Evolutionary conservation across 441 rosid species (phyloP), one percentile per base, ranked within the genome.

Genomic region (Hura crepitans): DNA sequence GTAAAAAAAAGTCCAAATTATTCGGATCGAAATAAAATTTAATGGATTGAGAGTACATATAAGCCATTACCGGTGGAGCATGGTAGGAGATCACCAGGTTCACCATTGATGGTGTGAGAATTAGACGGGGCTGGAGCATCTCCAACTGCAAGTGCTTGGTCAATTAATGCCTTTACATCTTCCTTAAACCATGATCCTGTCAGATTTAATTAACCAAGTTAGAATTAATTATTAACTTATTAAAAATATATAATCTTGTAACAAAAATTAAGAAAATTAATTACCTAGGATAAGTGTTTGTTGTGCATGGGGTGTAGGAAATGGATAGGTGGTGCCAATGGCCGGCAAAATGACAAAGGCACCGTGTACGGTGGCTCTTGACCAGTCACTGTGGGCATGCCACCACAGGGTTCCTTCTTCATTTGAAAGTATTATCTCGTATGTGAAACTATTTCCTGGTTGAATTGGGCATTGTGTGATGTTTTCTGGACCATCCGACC

Each of bases 391-490:
- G 18, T 74, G 76, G 1, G 80, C 80, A 42, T 77, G 80, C 80
- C 80, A 77, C 77, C 80, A 72, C 1, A 77, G 62, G 8, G 80
- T 74, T 59, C 81, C 81, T 71, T 78, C 81, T 33, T 78, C 76
- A 0, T 14, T 20, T 2, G 70, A 57, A 12, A 78, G 25, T 4
- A 54, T 33, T 2, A 78, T 20, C 37, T 78, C 70, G 1, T 74
- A 49, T 0, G 72, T 68, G 50, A 78, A 74, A 47, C 54, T 78
- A 1, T 43, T 71, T 31, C 81, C 78, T 0, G 81, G 47, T 15
- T 31, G 65, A 17, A 78, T 74, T 1, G 81, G 78, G 57, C 81
- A 78, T 17, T 78, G 78, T 33, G 81, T 78, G 5, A 78, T 39
- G 28, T 74, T 61, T 14, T 74, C 81, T 1, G 75, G 81, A 7